phyloP scores from a whole-genome alignment of 331 rosid genomes.

The Malus hybrid region DNA sequence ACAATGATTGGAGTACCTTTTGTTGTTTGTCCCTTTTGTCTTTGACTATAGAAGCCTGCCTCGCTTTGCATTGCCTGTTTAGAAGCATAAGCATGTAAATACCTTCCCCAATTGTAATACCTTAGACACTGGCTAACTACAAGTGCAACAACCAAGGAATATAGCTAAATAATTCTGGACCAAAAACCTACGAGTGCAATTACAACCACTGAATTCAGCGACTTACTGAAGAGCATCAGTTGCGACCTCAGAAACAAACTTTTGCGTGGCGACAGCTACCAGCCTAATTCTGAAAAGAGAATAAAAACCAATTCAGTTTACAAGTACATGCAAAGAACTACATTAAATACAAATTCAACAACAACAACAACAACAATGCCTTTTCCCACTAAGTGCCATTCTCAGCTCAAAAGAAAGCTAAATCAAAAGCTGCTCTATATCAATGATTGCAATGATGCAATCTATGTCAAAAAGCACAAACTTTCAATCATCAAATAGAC shows the following conservation, averaged over 20 bases:
- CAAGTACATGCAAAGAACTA: neutral
- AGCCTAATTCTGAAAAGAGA: conserved; percentile 53
- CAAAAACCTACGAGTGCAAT: neutral
- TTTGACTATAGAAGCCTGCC: conserved; percentile 72
- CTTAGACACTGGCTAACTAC: neutral
- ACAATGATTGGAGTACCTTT: conserved; percentile 40
- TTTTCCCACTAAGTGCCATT: neutral
- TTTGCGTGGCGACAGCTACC: conserved; percentile 81
- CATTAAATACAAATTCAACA: neutral
- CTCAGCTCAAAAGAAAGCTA: neutral
- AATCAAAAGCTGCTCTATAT: neutral
- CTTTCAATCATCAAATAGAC: neutral
- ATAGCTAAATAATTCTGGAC: neutral
- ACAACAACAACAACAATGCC: no score
- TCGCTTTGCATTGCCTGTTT: conserved; percentile 86
- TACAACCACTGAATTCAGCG: no score
- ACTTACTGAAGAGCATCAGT: conserved; percentile 73
- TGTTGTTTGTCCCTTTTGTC: conserved; percentile 94
- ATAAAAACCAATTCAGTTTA: neutral
- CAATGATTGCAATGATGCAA: neutral
- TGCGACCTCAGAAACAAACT: conserved; percentile 82
- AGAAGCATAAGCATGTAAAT: conserved; percentile 12
- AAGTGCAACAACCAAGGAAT: neutral
- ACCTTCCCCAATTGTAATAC: neutral
- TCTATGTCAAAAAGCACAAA: neutral